Evolutionary conservation across 225 moss, liverwort and hornwort species (phyloP).

Genomic region (Climacium dendroides): DNA sequence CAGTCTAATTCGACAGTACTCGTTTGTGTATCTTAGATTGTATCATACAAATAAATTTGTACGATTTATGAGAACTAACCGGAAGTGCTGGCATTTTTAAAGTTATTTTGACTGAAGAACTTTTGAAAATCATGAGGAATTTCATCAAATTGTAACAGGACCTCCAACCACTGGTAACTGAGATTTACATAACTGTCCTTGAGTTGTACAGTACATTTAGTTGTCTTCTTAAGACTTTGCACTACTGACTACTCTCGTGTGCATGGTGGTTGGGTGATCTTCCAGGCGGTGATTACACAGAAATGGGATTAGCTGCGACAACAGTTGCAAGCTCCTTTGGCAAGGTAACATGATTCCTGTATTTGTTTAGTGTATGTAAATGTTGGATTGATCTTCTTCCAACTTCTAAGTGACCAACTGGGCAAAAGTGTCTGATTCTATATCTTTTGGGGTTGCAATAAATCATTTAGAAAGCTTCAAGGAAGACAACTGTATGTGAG

Average conservation of each 20-base stretch:
- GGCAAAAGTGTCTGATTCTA: neutral
- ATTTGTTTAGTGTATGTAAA: neutral
- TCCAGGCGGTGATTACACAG: slow-evolving; percentile 79
- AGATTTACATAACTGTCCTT: neutral
- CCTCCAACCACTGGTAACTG: neutral
- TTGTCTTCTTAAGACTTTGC: neutral
- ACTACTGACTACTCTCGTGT: neutral
- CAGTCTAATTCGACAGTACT: neutral
- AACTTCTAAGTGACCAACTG: neutral
- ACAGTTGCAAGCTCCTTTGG: slow-evolving; percentile 93
- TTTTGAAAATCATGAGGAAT: neutral
- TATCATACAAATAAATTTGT: neutral
- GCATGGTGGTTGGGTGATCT: neutral
- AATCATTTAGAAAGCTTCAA: neutral
- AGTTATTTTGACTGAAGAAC: neutral
- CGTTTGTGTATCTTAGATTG: neutral
- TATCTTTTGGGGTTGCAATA: neutral
- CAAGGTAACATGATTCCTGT: too few relatives aligned
- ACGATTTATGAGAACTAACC: neutral
- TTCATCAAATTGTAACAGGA: neutral
- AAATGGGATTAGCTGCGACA: slow-evolving; percentile 83
- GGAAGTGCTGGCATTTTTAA: neutral
- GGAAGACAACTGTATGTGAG: neutral
- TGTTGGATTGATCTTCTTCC: neutral
- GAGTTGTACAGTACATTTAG: neutral